Percentiles rank a stretch among this genome's conserved stretches.
phyloP scores from a whole-genome alignment of 768 basidiomycete genomes.

The Gloeopeniophorella convolvens region DNA sequence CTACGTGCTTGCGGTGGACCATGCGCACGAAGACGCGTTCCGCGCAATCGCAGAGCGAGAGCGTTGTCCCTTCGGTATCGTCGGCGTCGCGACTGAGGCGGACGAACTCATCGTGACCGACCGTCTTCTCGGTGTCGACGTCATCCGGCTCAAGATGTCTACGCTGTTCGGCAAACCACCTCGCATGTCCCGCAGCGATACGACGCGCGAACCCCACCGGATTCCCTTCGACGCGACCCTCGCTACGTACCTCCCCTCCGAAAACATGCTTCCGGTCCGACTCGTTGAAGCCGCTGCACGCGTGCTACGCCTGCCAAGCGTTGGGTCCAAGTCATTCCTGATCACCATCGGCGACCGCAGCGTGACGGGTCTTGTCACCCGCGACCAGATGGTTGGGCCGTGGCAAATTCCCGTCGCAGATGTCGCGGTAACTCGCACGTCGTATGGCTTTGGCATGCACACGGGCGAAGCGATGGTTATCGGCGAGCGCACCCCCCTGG shows the following conservation, averaged over 20 bases:
- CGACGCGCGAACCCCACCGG: constrained; percentile 35
- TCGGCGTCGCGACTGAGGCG: constrained; percentile 78
- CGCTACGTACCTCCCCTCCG: constrained; percentile 51
- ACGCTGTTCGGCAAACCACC: constrained; percentile 96
- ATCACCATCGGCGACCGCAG: constrained; percentile 97
- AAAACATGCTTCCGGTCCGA: constrained; percentile 37
- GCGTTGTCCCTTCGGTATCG: constrained; percentile 88
- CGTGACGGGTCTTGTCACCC: constrained; percentile 88
- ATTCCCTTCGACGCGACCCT: constrained; percentile 68
- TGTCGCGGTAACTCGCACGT: constrained; percentile 91
- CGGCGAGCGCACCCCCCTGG: constrained; percentile 93
- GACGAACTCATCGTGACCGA: constrained; percentile 88
- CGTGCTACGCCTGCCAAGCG: constrained; percentile 84
- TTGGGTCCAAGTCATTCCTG: constrained; percentile 94
- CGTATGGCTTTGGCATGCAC: constrained; percentile 83
- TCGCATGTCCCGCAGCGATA: constrained; percentile 75
- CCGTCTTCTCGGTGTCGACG: constrained; percentile 66
- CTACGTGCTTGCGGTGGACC: constrained; percentile 87
- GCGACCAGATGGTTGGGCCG: constrained; percentile 99
- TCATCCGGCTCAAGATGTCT: constrained; percentile 88
- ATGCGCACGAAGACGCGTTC: constrained; percentile 56
- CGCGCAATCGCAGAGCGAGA: constrained; percentile 78
- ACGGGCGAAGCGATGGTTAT: constrained; percentile 97
- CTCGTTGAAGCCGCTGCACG: constrained; percentile 65
- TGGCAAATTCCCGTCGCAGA: constrained; percentile 98